These are phyloP conservation scores for Saturnispora mendoncae DNA, from an alignment of 805 yeast genomes.

Conservation along the genomic window DNA sequence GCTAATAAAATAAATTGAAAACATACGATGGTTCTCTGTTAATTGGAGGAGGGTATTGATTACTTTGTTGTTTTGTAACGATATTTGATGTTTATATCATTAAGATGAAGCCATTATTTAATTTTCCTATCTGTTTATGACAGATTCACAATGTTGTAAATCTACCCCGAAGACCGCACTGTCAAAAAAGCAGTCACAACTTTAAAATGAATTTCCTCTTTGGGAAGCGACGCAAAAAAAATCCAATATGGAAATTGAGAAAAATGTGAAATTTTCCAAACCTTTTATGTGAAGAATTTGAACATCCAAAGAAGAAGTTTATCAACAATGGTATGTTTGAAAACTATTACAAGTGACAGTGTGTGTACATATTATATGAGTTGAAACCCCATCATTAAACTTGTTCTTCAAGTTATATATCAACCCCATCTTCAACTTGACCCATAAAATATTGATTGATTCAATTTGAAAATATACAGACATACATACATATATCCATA, in stretches of 20 bases:
- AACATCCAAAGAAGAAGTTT: background rate
- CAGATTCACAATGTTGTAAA: background rate
- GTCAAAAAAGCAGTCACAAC: slow-evolving; percentile 3
- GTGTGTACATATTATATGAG: too few relatives aligned
- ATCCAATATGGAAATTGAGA: background rate
- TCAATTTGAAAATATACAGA: too few relatives aligned
- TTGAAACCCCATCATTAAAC: too few relatives aligned
- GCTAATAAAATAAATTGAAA: too few relatives aligned
- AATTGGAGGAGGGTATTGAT: too few relatives aligned
- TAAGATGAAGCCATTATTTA: background rate
- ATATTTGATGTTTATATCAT: background rate
- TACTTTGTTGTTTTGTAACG: background rate
- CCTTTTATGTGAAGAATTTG: background rate
- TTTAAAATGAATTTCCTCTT: background rate
- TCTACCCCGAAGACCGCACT: background rate
- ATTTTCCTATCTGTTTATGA: background rate
- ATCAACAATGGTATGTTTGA: slow-evolving; percentile 3
- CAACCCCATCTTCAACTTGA: too few relatives aligned
- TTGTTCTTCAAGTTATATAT: too few relatives aligned
- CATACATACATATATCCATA: too few relatives aligned
- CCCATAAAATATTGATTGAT: too few relatives aligned
- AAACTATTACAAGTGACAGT: background rate
- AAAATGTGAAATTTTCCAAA: slow-evolving; percentile 3
- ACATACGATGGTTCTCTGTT: too few relatives aligned
- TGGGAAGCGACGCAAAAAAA: background rate